A percentile compares a stretch with the other conserved stretches of the same genome.
These are phyloP conservation scores for Lichtheimia hyalospora DNA, from an alignment of 371 early-diverging fungal genomes.

Conservation along the genomic window DNA sequence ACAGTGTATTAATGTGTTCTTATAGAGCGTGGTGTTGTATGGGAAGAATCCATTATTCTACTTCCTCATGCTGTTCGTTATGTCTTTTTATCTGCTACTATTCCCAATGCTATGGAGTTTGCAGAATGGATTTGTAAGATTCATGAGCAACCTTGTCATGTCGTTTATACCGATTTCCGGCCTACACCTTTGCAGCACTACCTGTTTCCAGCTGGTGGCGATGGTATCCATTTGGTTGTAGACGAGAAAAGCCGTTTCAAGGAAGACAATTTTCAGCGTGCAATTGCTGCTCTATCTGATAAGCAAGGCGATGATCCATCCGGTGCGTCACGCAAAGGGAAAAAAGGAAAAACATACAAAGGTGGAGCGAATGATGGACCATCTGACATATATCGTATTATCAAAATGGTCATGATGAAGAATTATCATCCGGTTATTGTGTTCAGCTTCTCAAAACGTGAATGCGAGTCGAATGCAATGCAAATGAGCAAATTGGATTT, in stretches of 20 bases:
- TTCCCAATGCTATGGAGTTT: slow-evolving; percentile 99
- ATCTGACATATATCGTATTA: slow-evolving; percentile 91
- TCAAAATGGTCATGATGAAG: slow-evolving; percentile 92
- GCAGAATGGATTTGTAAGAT: slow-evolving; percentile 99
- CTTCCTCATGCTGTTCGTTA: slow-evolving; percentile 92
- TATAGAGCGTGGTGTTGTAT: slow-evolving; percentile 97
- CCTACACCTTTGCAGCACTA: slow-evolving; percentile 99
- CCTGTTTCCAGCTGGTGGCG: slow-evolving; percentile 91
- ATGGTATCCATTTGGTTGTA: slow-evolving; percentile 94
- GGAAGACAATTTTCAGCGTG: slow-evolving; percentile 93
- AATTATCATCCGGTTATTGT: slow-evolving; percentile 99
- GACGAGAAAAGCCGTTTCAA: slow-evolving; percentile 96
- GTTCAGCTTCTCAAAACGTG: slow-evolving; percentile 96
- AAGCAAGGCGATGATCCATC: slow-evolving; percentile 59
- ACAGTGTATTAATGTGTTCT: not conserved
- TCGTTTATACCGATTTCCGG: slow-evolving; percentile 99
- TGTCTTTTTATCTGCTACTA: slow-evolving; percentile 99
- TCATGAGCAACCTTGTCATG: slow-evolving; percentile 97
- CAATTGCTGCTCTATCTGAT: slow-evolving; percentile 73
- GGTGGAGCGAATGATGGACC: slow-evolving; percentile 62
- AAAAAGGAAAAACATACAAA: slow-evolving; percentile 34
- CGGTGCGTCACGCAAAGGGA: slow-evolving; percentile 40
- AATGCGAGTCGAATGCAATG: slow-evolving; percentile 95
- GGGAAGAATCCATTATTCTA: slow-evolving; percentile 99
- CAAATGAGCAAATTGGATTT: slow-evolving; percentile 94